A percentile compares a stretch with the other conserved stretches of the same genome.
phyloP scores from a whole-genome alignment of 805 yeast species.

The Saturnispora ahearnii region DNA sequence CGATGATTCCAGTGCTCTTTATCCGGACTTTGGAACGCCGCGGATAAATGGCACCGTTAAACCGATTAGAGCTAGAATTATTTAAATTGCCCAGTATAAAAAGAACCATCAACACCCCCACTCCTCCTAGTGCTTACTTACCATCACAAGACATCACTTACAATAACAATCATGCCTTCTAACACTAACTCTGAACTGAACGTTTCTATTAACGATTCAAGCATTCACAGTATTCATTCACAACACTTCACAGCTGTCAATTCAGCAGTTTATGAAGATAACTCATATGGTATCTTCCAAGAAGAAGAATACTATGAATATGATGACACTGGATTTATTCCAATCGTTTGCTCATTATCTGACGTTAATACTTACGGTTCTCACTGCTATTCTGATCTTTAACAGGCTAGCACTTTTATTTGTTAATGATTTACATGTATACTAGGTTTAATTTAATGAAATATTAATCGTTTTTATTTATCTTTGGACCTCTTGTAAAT shows the following conservation, averaged over 20 bases:
- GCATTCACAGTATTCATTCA: neutral
- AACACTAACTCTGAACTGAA: neutral
- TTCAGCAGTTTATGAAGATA: neutral
- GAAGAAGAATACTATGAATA: constrained; percentile 5
- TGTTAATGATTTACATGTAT: neutral
- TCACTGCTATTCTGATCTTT: constrained; percentile 1
- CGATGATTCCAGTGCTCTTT: too few species aligned
- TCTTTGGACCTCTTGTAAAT: too few species aligned
- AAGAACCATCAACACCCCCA: neutral
- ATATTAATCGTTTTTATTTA: too few species aligned
- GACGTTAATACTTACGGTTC: constrained; percentile 8
- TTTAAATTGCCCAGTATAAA: neutral
- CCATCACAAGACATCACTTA: neutral
- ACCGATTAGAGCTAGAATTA: neutral
- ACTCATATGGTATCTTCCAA: constrained; percentile 2
- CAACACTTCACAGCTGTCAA: neutral
- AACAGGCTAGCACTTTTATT: neutral
- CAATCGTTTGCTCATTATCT: constrained; percentile 7
- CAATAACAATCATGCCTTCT: neutral
- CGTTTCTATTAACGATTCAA: neutral
- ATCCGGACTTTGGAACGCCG: neutral
- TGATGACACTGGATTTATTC: constrained; percentile 7
- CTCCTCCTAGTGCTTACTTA: too few species aligned
- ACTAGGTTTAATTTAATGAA: neutral
- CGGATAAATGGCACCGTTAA: constrained; percentile 2